Evolutionary conservation across 768 basidiomycete species (phyloP).

Genomic region (Naganishia kalamii): DNA sequence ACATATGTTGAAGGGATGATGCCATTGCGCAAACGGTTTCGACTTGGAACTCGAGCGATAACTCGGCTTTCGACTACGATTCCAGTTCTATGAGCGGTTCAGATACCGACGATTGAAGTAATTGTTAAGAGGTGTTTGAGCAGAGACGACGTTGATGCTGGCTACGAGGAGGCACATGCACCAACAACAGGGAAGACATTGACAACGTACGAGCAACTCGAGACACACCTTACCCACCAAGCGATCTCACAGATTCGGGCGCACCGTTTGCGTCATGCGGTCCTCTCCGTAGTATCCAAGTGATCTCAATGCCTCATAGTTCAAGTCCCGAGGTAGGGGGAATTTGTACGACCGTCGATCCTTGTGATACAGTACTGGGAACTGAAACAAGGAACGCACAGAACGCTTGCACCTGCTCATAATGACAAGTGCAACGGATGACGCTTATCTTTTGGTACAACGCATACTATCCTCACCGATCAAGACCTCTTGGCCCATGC

Average conservation of each 20-base stretch:
- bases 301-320: too few relatives aligned
- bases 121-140: too few relatives aligned
- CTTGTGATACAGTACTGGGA: too few relatives aligned
- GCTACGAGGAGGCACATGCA: neutral
- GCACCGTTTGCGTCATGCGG: slow-evolving; percentile 13
- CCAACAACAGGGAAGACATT: neutral
- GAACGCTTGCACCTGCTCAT: neutral
- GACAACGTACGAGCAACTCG: neutral
- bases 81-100: neutral
- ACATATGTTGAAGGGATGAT: slow-evolving; percentile 10
- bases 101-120: neutral
- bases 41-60: too few relatives aligned
- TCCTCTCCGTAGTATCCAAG: neutral
- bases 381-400: neutral
- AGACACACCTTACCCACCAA: neutral
- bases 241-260: neutral
- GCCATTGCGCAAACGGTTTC: neutral
- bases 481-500: slow-evolving; percentile 11
- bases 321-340: too few relatives aligned
- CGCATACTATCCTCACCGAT: neutral
- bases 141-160: neutral
- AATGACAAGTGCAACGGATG: neutral
- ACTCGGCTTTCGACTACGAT: too few relatives aligned
- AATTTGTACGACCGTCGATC: too few relatives aligned
- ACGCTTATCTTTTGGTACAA: neutral